Conservation (phyloP, 1,139 yeast genomes). For the Taphrina flavorubra region DNA sequence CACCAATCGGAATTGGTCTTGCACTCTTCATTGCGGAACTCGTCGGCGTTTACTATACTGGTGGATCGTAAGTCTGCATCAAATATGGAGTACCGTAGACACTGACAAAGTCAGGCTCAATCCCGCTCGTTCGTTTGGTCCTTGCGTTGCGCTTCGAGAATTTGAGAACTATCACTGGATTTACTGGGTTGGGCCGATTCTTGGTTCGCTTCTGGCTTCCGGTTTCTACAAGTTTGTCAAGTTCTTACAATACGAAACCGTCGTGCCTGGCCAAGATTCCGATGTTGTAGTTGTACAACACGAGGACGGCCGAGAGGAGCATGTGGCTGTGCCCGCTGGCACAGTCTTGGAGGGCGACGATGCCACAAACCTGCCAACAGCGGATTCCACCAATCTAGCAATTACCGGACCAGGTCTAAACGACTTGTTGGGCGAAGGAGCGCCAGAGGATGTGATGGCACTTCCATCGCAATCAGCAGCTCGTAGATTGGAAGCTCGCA, state of each 20-base stretch:
- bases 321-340: constrained; percentile 22
- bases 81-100: neutral
- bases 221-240: constrained; percentile 35
- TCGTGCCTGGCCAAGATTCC: constrained; percentile 34
- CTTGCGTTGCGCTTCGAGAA: constrained; percentile 69
- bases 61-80: constrained; percentile 63
- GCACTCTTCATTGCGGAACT: constrained; percentile 83
- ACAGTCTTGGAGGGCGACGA: constrained; percentile 25
- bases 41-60: constrained; percentile 81
- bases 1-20: constrained; percentile 83
- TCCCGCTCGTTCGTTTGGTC: constrained; percentile 91
- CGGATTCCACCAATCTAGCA: constrained; percentile 16
- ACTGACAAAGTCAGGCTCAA: constrained; percentile 55
- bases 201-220: constrained; percentile 42
- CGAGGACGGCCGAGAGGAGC: constrained; percentile 25
- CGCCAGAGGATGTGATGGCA: constrained; percentile 24
- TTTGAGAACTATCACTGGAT: constrained; percentile 91
- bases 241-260: constrained; percentile 31
- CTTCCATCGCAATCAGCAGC: constrained; percentile 15
- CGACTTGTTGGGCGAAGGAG: constrained; percentile 26
- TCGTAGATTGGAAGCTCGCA: constrained; percentile 17
- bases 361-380: constrained; percentile 17
- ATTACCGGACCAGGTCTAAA: constrained; percentile 28
- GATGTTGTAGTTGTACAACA: constrained; percentile 22
- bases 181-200: constrained; percentile 66